A percentile compares a stretch with the other conserved stretches of the same genome.
phyloP scores from a whole-genome alignment of 768 basidiomycete species.

The Mrakia gelida region DNA sequence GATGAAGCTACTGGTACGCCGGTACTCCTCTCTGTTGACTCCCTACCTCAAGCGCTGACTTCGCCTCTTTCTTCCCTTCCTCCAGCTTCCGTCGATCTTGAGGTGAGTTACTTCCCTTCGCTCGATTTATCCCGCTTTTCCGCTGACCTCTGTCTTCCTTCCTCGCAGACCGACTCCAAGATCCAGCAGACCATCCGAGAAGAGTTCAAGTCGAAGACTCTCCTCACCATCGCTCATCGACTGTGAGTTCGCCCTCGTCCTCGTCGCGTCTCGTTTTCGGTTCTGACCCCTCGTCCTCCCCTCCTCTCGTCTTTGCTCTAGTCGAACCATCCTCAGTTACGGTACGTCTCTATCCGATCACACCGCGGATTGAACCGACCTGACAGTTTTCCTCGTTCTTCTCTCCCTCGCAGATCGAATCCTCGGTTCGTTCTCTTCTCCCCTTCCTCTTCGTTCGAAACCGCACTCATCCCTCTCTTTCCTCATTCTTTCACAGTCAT shows the following conservation, averaged over 20 bases:
- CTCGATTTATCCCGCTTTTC: neutral
- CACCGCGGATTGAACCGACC: neutral
- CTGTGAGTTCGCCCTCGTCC: conserved; percentile 50
- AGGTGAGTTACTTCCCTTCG: conserved; percentile 4
- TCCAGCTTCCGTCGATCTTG: conserved; percentile 1
- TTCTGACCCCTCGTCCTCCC: neutral
- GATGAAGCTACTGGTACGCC: conserved; percentile 17
- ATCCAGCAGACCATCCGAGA: conserved; percentile 85
- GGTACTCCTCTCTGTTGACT: neutral
- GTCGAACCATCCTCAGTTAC: conserved; percentile 21
- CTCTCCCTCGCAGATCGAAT: neutral
- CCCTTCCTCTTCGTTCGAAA: neutral
- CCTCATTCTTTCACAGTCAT: conserved; percentile 2
- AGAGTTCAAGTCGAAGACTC: conserved; percentile 80
- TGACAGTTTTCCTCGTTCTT: neutral
- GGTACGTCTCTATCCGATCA: neutral
- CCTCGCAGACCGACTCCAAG: conserved; percentile 47
- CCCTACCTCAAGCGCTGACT: neutral
- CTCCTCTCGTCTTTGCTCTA: neutral
- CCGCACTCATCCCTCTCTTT: neutral
- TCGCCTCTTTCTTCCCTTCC: neutral
- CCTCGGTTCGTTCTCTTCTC: neutral
- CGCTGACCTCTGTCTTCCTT: conserved; percentile 36
- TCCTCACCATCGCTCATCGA: conserved; percentile 79
- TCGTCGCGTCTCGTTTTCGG: neutral